Conservation (phyloP, 768 basidiomycete species). For the Russula sp. region DNA sequence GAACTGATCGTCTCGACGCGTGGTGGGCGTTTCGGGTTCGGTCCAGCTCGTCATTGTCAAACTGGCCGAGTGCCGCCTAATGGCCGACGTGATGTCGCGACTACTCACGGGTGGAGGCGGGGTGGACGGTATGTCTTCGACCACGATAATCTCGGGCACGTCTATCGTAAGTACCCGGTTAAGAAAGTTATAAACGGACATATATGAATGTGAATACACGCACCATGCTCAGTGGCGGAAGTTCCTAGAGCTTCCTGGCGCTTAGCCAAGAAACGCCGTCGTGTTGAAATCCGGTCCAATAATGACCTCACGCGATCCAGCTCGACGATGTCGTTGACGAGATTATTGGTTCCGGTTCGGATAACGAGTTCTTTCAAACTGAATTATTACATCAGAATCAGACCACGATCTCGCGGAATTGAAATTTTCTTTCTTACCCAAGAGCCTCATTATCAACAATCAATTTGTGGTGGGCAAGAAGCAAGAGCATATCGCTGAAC, state of each 20-base stretch:
- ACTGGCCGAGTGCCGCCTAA: constrained; percentile 26
- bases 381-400: constrained; percentile 4
- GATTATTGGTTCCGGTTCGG: constrained; percentile 69
- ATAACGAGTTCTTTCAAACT: constrained; percentile 81
- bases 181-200: neutral
- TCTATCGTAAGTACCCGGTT: constrained; percentile 39
- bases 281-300: constrained; percentile 69
- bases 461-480: constrained; percentile 88
- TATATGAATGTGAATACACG: neutral
- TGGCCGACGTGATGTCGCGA: constrained; percentile 52
- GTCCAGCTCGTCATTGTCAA: constrained; percentile 17
- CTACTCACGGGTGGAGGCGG: constrained; percentile 42
- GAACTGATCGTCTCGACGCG: constrained; percentile 37
- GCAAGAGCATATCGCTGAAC: constrained; percentile 83
- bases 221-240: constrained; percentile 36
- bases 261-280: constrained; percentile 60
- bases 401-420: neutral
- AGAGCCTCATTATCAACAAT: constrained; percentile 88
- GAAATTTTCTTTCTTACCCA: constrained; percentile 46
- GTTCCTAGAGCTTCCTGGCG: constrained; percentile 42
- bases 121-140: constrained; percentile 49
- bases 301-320: constrained; percentile 81
- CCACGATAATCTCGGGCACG: constrained; percentile 71
- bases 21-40: constrained; percentile 40
- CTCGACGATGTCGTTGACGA: constrained; percentile 81